Evolutionary conservation across 1,139 yeast species (phyloP).

Genomic region (Geotrichum bryndzae): DNA sequence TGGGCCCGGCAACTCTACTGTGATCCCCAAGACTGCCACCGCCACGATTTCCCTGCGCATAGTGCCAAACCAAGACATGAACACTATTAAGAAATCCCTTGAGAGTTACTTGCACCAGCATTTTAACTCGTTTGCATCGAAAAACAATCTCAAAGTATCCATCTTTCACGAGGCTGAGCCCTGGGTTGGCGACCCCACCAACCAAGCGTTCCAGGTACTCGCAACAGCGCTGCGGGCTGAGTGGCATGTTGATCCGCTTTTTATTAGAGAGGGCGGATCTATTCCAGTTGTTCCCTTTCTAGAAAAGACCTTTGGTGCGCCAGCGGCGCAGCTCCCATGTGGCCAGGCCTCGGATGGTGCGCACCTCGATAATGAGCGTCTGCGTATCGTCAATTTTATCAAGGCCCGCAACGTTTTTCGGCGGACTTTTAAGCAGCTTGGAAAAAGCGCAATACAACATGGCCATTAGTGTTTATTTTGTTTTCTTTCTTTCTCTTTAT

Average conservation of each 20-base stretch:
- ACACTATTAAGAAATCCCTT: conserved; percentile 49
- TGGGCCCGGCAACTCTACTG: conserved; percentile 86
- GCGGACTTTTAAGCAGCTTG: too few species aligned
- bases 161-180: conserved; percentile 87
- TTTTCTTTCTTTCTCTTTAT: too few species aligned
- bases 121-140: conserved; percentile 48
- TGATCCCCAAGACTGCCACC: conserved; percentile 75
- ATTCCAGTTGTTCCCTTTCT: conserved; percentile 84
- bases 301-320: conserved; percentile 75
- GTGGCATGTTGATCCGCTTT: conserved; percentile 46
- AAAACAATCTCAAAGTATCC: conserved; percentile 53
- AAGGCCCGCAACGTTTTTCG: conserved; percentile 40
- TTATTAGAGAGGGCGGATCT: conserved; percentile 93
- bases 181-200: conserved; percentile 86
- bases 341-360: conserved; percentile 96
- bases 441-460: too few species aligned
- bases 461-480: too few species aligned
- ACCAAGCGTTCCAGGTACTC: conserved; percentile 65
- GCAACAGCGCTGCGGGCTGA: conserved; percentile 49
- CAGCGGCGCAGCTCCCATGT: conserved; percentile 93
- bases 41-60: conserved; percentile 77
- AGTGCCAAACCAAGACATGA: conserved; percentile 80
- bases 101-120: conserved; percentile 41
- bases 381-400: conserved; percentile 70
- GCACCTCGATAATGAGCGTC: conserved; percentile 79